Evolutionary conservation across 2,329 filamentous ascomycete genomes (phyloP), one percentile per base, ranked within the genome.

Genomic region (Beauveria sp.): DNA sequence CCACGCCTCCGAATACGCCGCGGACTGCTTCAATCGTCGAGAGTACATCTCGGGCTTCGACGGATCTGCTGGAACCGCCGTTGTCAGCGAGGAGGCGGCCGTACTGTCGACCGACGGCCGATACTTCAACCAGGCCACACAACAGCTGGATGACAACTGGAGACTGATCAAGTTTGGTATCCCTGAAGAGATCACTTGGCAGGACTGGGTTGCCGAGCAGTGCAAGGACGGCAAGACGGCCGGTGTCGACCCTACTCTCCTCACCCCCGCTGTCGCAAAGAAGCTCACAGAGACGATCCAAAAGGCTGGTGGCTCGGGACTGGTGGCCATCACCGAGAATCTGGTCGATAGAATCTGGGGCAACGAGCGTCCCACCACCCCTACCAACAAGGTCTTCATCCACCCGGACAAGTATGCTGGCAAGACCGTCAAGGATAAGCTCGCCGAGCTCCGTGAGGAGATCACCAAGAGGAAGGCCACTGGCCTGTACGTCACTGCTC

Each of bases 1-100:
- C 72, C 95, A 99, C 74, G 91, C 93, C 67, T 98, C 93, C 67
- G 95, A 99, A 78, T 99, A 99, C 75, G 97, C 97, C 74, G 95
- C 95, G 56, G 87, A 88, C n/a, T 96, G 91, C 73, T 95, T 99
- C 78, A 93, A 84, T 64, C 87, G 95, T 67, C 87, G 95, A 79
- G 91, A 88, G 72, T 97, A 88, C 71, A 96, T 99, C 68, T 93
- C 87, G 64, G 93, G 95, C 28, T 99, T 99, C 75, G 91, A 91
- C 62, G 95, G 95, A 60, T 99, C 95, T 10, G 93, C 95, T 49
- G 95, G 95, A 62, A 96, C 91, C 65, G 95, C 93, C 45, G 88
- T 99, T 56, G 82, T 99, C 61, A 95, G 93, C 2, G 83, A 85
- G 55, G 87, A 91, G 57, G 93, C 93, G 74, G 95, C 95, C 18